These are phyloP conservation scores for Penicillium verhagenii DNA, from an alignment of 495 filamentous ascomycete genomes.

Conservation along the genomic window DNA sequence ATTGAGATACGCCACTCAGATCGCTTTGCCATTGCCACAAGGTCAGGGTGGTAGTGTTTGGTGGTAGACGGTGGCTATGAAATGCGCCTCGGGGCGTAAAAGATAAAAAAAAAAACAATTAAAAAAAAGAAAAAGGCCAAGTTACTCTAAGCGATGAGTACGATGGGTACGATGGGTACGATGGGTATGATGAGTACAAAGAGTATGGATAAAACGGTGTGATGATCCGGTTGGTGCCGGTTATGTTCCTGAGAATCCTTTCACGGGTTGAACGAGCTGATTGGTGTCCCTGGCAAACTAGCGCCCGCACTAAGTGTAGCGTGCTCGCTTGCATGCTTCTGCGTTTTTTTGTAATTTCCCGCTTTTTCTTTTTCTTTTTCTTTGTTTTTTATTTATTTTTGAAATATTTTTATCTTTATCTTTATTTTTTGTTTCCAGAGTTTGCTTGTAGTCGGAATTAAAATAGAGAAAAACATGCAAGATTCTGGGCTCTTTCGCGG, in stretches of 20 bases:
- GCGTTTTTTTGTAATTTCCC: background rate
- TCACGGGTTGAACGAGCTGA: background rate
- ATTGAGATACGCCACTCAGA: no score
- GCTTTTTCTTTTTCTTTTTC: background rate
- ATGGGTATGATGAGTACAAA: no score
- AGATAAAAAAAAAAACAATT: no score
- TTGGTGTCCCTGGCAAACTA: constrained; percentile 4
- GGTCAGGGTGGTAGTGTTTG: background rate
- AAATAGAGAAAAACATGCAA: no score
- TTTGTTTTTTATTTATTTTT: background rate
- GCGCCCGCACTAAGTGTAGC: background rate
- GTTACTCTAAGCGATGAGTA: background rate
- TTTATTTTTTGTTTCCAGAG: no score
- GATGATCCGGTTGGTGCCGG: constrained; percentile 6
- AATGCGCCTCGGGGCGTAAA: background rate
- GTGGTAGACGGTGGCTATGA: background rate
- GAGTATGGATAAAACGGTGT: no score
- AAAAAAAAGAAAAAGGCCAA: no score
- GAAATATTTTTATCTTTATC: background rate
- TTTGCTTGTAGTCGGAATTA: no score
- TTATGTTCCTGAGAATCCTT: background rate
- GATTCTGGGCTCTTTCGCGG: no score
- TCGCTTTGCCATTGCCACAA: no score
- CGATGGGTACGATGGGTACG: no score
- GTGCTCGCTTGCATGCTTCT: background rate